Conservation (phyloP, 2,329 filamentous ascomycete genomes). For the Diaporthe sp. region DNA sequence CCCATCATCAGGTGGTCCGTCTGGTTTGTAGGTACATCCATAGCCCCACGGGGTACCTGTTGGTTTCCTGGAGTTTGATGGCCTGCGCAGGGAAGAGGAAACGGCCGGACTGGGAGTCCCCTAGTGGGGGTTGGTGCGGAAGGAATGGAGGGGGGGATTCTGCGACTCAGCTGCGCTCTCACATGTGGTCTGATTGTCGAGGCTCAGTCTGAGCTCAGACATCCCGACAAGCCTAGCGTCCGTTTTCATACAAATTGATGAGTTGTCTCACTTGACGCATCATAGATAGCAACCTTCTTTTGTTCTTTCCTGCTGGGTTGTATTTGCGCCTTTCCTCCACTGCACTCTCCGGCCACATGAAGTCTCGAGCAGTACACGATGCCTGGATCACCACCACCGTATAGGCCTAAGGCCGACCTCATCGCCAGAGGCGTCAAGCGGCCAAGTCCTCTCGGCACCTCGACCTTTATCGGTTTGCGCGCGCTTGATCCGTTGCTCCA, state of each 20-base stretch:
- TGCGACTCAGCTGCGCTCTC: conserved; percentile 24
- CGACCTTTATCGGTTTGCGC: conserved; percentile 57
- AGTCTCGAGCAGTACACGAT: conserved; percentile 28
- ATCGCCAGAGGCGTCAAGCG: conserved; percentile 55
- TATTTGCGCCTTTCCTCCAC: not conserved
- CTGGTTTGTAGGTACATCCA: not conserved
- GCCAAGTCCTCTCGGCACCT: conserved; percentile 52
- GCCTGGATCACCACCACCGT: conserved; percentile 25
- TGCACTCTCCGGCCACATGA: conserved; percentile 15
- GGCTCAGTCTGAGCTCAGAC: conserved; percentile 32
- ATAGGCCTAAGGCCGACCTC: conserved; percentile 47
- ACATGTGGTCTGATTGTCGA: conserved; percentile 33
- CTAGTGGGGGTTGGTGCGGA: conserved; percentile 1
- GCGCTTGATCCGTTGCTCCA: conserved; percentile 52
- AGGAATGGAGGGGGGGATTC: conserved; percentile 18
- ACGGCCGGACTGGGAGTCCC: not conserved
- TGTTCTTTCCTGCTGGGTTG: not conserved
- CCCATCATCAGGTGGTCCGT: conserved; percentile 18
- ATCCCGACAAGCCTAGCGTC: conserved; percentile 10
- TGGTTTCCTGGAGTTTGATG: not conserved
- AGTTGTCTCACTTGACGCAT: conserved; percentile 23
- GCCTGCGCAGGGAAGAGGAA: not conserved
- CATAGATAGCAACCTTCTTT: not conserved
- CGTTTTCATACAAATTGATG: conserved; percentile 26
- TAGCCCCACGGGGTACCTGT: not conserved